A percentile compares a stretch with the other conserved stretches of the same genome.
These are phyloP conservation scores for Kodamaea kakaduensis DNA, from an alignment of 805 yeast species.

Conservation along the genomic window DNA sequence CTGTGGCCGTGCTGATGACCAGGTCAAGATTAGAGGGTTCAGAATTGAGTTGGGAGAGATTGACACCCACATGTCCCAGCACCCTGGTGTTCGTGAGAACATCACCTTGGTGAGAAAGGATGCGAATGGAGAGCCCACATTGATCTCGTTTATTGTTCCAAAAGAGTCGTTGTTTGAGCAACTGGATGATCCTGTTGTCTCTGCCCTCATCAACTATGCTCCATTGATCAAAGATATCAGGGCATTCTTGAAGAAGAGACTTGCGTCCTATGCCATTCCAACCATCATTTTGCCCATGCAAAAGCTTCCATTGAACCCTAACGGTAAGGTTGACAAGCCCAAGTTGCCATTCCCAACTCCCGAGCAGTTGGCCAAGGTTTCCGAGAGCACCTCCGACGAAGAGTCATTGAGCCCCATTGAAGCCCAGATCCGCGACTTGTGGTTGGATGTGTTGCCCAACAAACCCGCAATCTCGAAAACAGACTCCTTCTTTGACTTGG, in stretches of 20 bases:
- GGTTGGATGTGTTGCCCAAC: slow-evolving; percentile 83
- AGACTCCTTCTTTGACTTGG: slow-evolving; percentile 94
- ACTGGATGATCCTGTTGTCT: slow-evolving; percentile 64
- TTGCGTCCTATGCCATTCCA: slow-evolving; percentile 93
- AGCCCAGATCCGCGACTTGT: slow-evolving; percentile 66
- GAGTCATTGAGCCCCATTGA: slow-evolving; percentile 59
- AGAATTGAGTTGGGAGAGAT: slow-evolving; percentile 98
- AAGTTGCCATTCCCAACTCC: slow-evolving; percentile 92
- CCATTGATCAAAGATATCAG: slow-evolving; percentile 77
- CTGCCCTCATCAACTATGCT: slow-evolving; percentile 73
- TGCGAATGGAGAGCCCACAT: slow-evolving; percentile 86
- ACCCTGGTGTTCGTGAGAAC: slow-evolving; percentile 87
- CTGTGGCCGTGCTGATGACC: slow-evolving; percentile 98
- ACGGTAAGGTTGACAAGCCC: slow-evolving; percentile 97
- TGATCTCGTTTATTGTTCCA: slow-evolving; percentile 91
- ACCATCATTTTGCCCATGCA: slow-evolving; percentile 83
- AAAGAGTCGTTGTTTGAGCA: slow-evolving; percentile 46
- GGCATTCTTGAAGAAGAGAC: slow-evolving; percentile 70
- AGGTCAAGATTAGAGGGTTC: slow-evolving; percentile 97
- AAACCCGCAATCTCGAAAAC: slow-evolving; percentile 73
- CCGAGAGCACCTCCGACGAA: slow-evolving; percentile 44
- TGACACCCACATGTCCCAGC: slow-evolving; percentile 94
- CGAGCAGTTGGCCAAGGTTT: slow-evolving; percentile 76
- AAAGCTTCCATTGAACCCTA: slow-evolving; percentile 90
- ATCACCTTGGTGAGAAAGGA: slow-evolving; percentile 88